phyloP scores from a whole-genome alignment of 148 eudicot genomes.

The Amaranthus cruentus region DNA sequence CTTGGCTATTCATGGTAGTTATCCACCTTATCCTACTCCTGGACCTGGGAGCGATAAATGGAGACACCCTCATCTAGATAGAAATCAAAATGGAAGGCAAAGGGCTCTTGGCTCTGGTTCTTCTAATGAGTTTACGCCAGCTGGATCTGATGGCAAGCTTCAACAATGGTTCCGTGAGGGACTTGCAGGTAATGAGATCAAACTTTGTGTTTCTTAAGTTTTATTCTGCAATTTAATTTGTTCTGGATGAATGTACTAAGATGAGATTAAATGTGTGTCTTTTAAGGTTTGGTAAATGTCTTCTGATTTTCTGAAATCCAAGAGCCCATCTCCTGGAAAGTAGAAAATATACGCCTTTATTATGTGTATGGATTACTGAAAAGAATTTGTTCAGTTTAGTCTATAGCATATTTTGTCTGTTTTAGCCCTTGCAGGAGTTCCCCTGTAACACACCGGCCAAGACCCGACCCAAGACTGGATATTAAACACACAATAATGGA shows the following conservation, averaged over 20 bases:
- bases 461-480: too few species aligned
- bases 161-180: conserved; percentile 97
- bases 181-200: conserved; percentile 59
- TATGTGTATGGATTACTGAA: too few species aligned
- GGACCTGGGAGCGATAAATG: conserved; percentile 40
- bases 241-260: neutral
- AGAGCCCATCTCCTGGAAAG: too few species aligned
- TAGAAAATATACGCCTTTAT: too few species aligned
- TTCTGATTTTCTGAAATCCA: neutral
- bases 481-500: too few species aligned
- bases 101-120: conserved; percentile 67
- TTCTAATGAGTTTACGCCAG: conserved; percentile 33
- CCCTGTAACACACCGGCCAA: too few species aligned
- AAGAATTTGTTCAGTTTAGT: too few species aligned
- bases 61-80: conserved; percentile 51
- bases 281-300: neutral
- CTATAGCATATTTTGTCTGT: too few species aligned
- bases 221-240: neutral
- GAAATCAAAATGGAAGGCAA: conserved; percentile 39
- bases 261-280: neutral
- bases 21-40: conserved; percentile 50
- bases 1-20: conserved; percentile 51
- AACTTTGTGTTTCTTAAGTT: neutral
- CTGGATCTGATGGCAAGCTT: conserved; percentile 53
- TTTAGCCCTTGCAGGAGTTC: too few species aligned